A percentile compares a stretch with the other conserved stretches of the same genome.
These are phyloP conservation scores for Metschnikowia cubensis DNA, from an alignment of 805 yeast genomes.

Conservation along the genomic window DNA sequence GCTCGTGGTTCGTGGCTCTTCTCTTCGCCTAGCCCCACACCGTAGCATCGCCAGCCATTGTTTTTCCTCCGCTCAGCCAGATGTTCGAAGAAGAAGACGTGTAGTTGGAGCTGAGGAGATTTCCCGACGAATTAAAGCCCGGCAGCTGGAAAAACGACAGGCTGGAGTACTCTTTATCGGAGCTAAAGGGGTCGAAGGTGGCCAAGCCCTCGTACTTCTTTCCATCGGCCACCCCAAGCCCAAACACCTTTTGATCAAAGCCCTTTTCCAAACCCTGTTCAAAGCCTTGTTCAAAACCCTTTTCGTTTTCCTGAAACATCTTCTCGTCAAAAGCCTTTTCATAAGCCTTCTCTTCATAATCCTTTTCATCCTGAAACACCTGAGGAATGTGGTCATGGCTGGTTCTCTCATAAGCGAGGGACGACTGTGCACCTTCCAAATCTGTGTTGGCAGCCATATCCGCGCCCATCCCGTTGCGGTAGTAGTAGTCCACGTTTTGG, in stretches of 20 bases:
- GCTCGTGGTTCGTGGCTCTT: too few relatives aligned
- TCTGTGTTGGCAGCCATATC: neutral
- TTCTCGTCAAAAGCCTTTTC: neutral
- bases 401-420: neutral
- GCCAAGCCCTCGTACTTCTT: conserved; percentile 9
- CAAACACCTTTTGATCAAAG: neutral
- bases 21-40: conserved; percentile 27
- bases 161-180: conserved; percentile 5
- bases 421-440: neutral
- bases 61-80: conserved; percentile 23
- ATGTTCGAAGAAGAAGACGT: conserved; percentile 18
- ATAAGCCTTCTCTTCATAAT: neutral
- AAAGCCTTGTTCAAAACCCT: neutral
- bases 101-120: conserved; percentile 14
- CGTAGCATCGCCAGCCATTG: conserved; percentile 21
- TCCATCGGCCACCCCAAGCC: conserved; percentile 3
- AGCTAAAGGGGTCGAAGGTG: conserved; percentile 27
- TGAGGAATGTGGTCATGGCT: conserved; percentile 14
- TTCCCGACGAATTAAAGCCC: conserved; percentile 15
- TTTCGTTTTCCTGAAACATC: neutral
- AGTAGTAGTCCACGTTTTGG: neutral
- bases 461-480: neutral
- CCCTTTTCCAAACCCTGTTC: neutral
- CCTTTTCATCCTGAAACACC: conserved; percentile 13
- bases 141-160: conserved; percentile 14